Evolutionary conservation across 225 moss, liverwort and hornwort genomes (phyloP), one percentile per base, ranked within the genome.

Genomic region (Lunularia cruciata): DNA sequence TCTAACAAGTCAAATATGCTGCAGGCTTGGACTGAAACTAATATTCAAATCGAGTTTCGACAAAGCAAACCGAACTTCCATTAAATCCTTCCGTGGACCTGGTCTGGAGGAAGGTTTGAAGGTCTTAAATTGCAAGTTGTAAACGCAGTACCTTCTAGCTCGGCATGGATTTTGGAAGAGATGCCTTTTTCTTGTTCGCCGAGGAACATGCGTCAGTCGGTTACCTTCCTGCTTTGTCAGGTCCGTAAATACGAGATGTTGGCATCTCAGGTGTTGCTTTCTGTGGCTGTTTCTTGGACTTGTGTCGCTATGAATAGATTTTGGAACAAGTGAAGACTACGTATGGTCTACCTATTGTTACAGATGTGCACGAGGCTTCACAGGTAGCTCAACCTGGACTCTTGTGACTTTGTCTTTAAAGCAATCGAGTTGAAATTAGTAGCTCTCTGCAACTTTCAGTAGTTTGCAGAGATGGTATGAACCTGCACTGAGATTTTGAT

Each of bases 21-120:
- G 58, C 38, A 84, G 83, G 71, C 57, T 93, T 46, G 98, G 98
- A 43, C 66, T 98, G 72, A 91, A 89, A 78, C 75, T 98, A 15
- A 71, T 98, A 31, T 98, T 93, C 78, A 91, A 98, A 76, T 79
- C 88, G 34, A 98, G 98, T 62, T 98, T 98, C 67, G 98, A 93
- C 63, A 98, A 98, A 73, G 98, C 93, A 12, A 98, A 98, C 77
- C 85, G 98, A 39, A 98, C 98, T 25, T 88, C 83, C 0, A 89
- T 89, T 7, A 25, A 76, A 1, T 93, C 98, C 32, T 98, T 93
- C 65, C 88, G 98, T 23, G 98, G 98, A 0, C 91, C 91, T 25
- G 98, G 98, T 15, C 67, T 98, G 47, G 91, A 87, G 22, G 85
- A 91, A 60, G 98, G 98, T 56, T 57, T 98, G 73, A 88, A 84